phyloP scores from a whole-genome alignment of 1,284 basidiomycete species.

The Moesziomyces sp. region DNA sequence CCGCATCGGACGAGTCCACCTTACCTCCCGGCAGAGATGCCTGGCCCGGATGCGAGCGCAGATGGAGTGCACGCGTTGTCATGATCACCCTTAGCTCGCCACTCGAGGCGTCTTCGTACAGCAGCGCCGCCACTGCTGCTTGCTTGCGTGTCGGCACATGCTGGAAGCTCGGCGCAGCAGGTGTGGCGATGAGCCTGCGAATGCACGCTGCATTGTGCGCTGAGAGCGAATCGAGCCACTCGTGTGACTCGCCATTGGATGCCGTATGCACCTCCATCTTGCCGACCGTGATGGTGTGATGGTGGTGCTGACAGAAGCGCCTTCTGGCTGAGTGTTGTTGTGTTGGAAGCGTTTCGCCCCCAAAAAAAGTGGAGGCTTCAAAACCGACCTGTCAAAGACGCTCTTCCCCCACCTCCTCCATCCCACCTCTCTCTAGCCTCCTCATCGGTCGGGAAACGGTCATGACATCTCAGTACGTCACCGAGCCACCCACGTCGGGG shows the following conservation, averaged over 20 bases:
- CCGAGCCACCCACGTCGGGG: conserved; percentile 76
- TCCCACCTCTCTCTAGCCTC: neutral
- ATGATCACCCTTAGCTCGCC: conserved; percentile 38
- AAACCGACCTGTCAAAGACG: too few relatives aligned
- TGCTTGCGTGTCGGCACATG: conserved; percentile 38
- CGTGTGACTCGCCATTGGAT: conserved; percentile 1
- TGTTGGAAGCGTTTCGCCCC: too few relatives aligned
- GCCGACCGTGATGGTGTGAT: neutral
- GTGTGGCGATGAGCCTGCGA: conserved; percentile 15
- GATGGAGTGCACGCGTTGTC: conserved; percentile 47
- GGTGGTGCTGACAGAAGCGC: neutral
- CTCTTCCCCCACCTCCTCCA: neutral
- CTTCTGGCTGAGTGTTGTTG: too few relatives aligned
- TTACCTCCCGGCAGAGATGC: conserved; percentile 54
- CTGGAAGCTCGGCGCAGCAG: conserved; percentile 18
- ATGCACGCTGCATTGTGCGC: conserved; percentile 20
- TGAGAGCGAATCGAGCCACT: conserved; percentile 17
- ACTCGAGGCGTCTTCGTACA: conserved; percentile 21
- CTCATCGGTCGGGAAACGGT: neutral
- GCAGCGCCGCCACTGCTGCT: conserved; percentile 46
- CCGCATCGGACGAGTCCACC: conserved; percentile 25
- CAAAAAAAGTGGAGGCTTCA: too few relatives aligned
- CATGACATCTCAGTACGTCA: conserved; percentile 56
- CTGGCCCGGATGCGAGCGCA: conserved; percentile 53
- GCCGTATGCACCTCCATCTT: neutral